Percentiles rank a stretch among this genome's conserved stretches.
phyloP scores from a whole-genome alignment of 108 stramenopile genomes.

The Cylindrotheca fusiformis region DNA sequence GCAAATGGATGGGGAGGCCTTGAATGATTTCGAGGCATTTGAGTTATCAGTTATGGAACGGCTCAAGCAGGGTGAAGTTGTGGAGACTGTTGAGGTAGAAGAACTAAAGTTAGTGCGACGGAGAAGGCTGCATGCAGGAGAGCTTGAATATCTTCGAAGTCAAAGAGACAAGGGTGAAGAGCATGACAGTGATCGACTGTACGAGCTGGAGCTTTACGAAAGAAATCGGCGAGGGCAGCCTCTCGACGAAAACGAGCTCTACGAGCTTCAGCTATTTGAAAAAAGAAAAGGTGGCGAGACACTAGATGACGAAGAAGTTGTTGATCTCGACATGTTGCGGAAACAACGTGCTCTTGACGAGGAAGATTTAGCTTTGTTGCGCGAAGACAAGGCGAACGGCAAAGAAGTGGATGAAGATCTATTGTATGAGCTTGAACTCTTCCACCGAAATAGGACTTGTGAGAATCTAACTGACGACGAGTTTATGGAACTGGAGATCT shows the following conservation, averaged over 20 bases:
- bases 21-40: conserved; percentile 11
- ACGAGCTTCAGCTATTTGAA: conserved; percentile 7
- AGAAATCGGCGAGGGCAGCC: not conserved
- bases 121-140: not conserved
- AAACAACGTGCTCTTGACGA: conserved; percentile 7
- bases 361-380: conserved; percentile 4
- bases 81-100: conserved; percentile 1
- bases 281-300: conserved; percentile 3
- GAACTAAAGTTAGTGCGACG: not conserved
- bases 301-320: conserved; percentile 8
- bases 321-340: conserved; percentile 20
- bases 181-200: conserved; percentile 12
- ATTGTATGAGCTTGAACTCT: conserved; percentile 16
- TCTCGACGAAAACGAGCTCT: conserved; percentile 10
- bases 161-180: conserved; percentile 3
- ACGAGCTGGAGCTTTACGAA: conserved; percentile 23
- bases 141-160: not conserved
- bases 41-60: conserved; percentile 6
- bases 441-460: conserved; percentile 6
- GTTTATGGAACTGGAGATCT: conserved; percentile 12
- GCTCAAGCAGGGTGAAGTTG: not conserved
- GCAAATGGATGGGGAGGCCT: not conserved
- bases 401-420: conserved; percentile 19
- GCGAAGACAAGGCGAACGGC: conserved; percentile 2
- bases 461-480: conserved; percentile 8